phyloP scores from a whole-genome alignment of 192 early-diverging fungal genomes.

The Funneliformis mosseae region DNA sequence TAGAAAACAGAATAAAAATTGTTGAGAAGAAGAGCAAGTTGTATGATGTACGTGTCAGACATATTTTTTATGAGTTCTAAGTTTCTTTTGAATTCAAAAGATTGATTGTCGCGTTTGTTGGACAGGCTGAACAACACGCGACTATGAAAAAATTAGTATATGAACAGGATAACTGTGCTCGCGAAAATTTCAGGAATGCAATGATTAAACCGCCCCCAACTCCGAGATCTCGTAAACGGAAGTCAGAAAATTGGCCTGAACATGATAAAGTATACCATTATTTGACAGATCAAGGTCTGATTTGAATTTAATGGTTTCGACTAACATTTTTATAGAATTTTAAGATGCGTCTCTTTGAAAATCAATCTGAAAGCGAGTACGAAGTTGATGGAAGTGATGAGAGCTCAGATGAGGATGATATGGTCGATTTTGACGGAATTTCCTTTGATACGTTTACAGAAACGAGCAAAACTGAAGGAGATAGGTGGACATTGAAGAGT shows the following conservation, averaged over 20 bases:
- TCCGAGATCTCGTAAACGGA: constrained; percentile 24
- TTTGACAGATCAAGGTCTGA: neutral
- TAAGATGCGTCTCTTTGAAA: constrained; percentile 23
- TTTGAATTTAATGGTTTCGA: neutral
- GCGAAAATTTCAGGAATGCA: neutral
- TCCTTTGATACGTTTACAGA: neutral
- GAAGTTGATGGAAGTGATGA: constrained; percentile 20
- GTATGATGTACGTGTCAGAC: neutral
- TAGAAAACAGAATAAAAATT: neutral
- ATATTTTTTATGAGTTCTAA: neutral
- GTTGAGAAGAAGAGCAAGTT: neutral
- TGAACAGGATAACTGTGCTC: neutral
- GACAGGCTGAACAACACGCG: neutral
- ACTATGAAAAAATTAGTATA: constrained; percentile 6
- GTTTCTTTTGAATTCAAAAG: neutral
- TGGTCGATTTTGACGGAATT: neutral
- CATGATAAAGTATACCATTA: constrained; percentile 23
- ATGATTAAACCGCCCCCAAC: neutral
- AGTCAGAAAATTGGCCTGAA: constrained; percentile 18
- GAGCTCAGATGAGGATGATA: constrained; percentile 1
- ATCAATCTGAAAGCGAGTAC: constrained; percentile 28
- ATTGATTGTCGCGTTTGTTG: neutral
- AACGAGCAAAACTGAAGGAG: constrained; percentile 9
- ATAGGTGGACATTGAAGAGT: constrained; percentile 21
- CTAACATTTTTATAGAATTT: constrained; percentile 26